phyloP scores from a whole-genome alignment of 1,139 yeast genomes.

The Diutina ranongensis region DNA sequence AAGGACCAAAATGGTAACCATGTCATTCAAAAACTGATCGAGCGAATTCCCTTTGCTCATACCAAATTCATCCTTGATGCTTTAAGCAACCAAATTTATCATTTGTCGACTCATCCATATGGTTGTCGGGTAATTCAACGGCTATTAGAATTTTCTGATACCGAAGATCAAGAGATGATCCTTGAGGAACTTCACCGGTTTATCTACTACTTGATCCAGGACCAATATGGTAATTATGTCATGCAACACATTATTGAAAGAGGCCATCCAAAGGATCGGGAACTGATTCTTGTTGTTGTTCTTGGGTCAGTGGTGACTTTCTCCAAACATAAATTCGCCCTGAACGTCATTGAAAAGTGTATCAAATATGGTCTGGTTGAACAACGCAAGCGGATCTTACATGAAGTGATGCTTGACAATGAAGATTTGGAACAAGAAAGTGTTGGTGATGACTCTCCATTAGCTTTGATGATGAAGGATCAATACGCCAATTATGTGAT shows the following conservation, averaged over 20 bases:
- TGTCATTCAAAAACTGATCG: slow-evolving; percentile 92
- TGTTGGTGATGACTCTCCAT: slow-evolving; percentile 43
- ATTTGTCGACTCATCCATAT: slow-evolving; percentile 87
- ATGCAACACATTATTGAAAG: slow-evolving; percentile 90
- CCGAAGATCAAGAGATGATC: slow-evolving; percentile 51
- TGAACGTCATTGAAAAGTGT: slow-evolving; percentile 94
- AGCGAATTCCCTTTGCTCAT: slow-evolving; percentile 62
- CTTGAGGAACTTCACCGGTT: slow-evolving; percentile 63
- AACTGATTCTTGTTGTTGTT: slow-evolving; percentile 29
- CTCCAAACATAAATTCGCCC: slow-evolving; percentile 93
- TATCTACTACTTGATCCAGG: slow-evolving; percentile 74
- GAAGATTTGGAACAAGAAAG: slow-evolving; percentile 27
- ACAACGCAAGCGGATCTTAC: slow-evolving; percentile 54
- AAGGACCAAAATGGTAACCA: slow-evolving; percentile 98
- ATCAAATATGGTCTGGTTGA: slow-evolving; percentile 57
- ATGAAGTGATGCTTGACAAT: slow-evolving; percentile 46
- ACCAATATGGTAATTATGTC: slow-evolving; percentile 96
- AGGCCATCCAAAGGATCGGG: slow-evolving; percentile 42
- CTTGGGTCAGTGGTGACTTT: slow-evolving; percentile 60
- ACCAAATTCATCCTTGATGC: slow-evolving; percentile 67
- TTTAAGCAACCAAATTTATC: slow-evolving; percentile 70
- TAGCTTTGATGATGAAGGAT: slow-evolving; percentile 89
- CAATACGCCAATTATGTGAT: slow-evolving; percentile 96
- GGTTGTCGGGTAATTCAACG: slow-evolving; percentile 97
- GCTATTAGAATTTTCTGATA: slow-evolving; percentile 63